Percentiles rank a stretch among this genome's conserved stretches.
Conservation (phyloP, 257 asterid genomes). For the Nemophila menziesii region DNA sequence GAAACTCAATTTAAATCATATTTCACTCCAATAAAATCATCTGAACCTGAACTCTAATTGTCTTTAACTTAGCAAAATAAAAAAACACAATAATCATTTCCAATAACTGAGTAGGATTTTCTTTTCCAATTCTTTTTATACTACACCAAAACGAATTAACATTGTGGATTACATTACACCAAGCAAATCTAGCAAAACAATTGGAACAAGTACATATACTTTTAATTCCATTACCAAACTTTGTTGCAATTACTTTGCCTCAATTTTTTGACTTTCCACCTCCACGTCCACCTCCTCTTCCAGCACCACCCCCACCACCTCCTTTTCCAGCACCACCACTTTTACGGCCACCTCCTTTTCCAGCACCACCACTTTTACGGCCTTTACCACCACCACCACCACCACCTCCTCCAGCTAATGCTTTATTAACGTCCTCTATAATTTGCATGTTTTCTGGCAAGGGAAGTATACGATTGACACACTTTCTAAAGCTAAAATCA, state of each 20-base stretch:
- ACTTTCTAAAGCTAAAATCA: slow-evolving; percentile 92
- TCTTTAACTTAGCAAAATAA: no score
- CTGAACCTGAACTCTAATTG: no score
- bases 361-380: slow-evolving; percentile 38
- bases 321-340: no score
- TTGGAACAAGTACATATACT: neutral
- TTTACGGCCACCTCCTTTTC: slow-evolving; percentile 50
- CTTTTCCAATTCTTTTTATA: no score
- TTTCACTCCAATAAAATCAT: no score
- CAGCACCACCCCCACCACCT: no score
- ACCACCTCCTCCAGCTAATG: slow-evolving; percentile 47
- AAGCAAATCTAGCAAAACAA: neutral
- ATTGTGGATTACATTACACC: neutral
- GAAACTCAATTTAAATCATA: no score
- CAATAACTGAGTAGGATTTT: no score
- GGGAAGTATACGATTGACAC: slow-evolving; percentile 69
- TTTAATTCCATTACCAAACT: neutral
- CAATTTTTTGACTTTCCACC: slow-evolving; percentile 40
- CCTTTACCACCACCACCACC: slow-evolving; percentile 40
- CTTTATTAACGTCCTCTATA: slow-evolving; percentile 50
- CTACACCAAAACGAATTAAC: no score
- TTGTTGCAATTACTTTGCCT: neutral
- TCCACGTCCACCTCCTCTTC: no score
- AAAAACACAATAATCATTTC: no score
- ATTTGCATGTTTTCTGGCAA: slow-evolving; percentile 75